phyloP scores from a whole-genome alignment of 2,329 filamentous ascomycete genomes.

The Colletotrichum sp. region DNA sequence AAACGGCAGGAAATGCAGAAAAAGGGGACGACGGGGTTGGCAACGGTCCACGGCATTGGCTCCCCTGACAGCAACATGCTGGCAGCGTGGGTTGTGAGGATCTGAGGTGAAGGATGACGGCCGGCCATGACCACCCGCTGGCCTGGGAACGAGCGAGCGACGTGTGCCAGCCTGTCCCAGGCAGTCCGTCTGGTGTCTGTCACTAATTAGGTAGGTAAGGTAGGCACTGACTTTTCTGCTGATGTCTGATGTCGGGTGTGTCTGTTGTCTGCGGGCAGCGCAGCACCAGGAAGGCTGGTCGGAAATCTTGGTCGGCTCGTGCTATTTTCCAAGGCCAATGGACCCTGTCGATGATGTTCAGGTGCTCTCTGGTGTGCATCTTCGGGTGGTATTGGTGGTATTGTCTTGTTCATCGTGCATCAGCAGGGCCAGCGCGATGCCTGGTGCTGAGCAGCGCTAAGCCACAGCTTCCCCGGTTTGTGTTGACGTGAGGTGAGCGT shows the following conservation, averaged over 20 bases:
- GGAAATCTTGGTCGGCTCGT: not conserved
- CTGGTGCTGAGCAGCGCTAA: slow-evolving; percentile 18
- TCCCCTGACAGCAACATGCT: not conserved
- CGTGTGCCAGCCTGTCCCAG: slow-evolving; percentile 11
- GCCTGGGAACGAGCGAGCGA: slow-evolving; percentile 13
- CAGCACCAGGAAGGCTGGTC: not conserved
- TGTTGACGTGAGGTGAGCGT: slow-evolving; percentile 14
- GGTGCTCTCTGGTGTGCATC: not conserved
- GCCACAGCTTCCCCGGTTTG: slow-evolving; percentile 19
- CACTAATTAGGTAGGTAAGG: not conserved
- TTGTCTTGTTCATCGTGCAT: slow-evolving; percentile 15
- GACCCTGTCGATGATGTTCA: not conserved
- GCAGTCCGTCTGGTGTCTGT: slow-evolving; percentile 7
- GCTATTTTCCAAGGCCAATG: not conserved
- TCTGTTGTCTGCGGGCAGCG: not conserved
- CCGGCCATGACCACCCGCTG: slow-evolving; percentile 1
- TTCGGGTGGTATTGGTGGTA: not conserved
- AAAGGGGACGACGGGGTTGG: not conserved
- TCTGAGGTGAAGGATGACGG: not conserved
- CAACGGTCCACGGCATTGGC: not conserved
- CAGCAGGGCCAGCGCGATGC: slow-evolving; percentile 4
- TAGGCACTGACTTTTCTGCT: slow-evolving; percentile 12
- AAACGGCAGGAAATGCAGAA: not conserved
- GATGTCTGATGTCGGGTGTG: not conserved
- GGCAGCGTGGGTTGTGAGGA: not conserved